These are phyloP conservation scores for Cucurbita moschata DNA, from an alignment of 306 rosid species.

Conservation along the genomic window DNA sequence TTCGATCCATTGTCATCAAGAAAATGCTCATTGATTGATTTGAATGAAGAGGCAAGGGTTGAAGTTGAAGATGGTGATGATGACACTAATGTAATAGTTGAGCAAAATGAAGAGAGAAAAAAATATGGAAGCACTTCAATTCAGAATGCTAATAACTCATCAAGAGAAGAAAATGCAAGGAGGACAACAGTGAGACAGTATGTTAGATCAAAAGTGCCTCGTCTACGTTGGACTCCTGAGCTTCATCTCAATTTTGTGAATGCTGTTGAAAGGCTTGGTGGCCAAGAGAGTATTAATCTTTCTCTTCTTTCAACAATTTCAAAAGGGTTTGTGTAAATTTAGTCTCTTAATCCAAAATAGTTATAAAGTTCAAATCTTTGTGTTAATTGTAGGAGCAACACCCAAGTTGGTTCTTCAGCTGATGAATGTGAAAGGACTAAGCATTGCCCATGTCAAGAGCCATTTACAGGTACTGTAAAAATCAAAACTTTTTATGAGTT, in stretches of 20 bases:
- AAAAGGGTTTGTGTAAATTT: neutral
- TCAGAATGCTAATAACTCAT: neutral
- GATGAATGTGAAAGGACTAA: slow-evolving; percentile 59
- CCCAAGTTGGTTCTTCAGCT: slow-evolving; percentile 57
- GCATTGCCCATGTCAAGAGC: slow-evolving; percentile 65
- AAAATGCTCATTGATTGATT: slow-evolving; percentile 1
- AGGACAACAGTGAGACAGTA: neutral
- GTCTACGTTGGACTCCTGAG: slow-evolving; percentile 4
- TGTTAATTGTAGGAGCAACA: slow-evolving; percentile 36
- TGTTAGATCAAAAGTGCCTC: slow-evolving; percentile 3
- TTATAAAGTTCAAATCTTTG: neutral
- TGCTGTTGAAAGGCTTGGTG: slow-evolving; percentile 6
- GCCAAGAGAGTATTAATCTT: slow-evolving; percentile 1
- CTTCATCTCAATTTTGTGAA: slow-evolving; percentile 10
- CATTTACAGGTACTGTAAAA: slow-evolving; percentile 19
- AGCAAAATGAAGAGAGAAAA: neutral
- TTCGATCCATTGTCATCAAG: neutral
- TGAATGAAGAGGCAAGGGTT: slow-evolving; percentile 1
- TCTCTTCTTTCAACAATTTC: neutral
- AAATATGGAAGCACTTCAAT: neutral
- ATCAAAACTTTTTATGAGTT: neutral
- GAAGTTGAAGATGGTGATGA: neutral
- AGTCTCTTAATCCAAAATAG: neutral
- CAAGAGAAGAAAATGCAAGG: neutral
- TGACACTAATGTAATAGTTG: neutral